Percentiles rank a stretch among this genome's conserved stretches.
phyloP scores from a whole-genome alignment of 1,284 basidiomycete species.

The Melanopsichium pennsylvanicum region DNA sequence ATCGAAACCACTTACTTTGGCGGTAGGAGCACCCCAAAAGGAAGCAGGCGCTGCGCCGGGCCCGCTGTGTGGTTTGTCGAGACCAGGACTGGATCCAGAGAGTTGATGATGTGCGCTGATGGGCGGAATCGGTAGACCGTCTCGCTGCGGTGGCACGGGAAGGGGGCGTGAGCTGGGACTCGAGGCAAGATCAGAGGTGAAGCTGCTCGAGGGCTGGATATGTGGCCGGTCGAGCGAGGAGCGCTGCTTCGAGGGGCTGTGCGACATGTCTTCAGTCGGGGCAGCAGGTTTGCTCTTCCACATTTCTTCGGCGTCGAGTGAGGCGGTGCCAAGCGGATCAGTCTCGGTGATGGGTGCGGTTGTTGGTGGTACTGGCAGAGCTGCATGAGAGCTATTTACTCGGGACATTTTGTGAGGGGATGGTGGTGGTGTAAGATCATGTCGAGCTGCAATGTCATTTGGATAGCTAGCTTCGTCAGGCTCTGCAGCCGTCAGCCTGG shows the following conservation, averaged over 20 bases:
- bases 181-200: slow-evolving; percentile 7
- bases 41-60: slow-evolving; percentile 36
- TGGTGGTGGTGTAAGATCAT: neutral
- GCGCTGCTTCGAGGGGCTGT: slow-evolving; percentile 22
- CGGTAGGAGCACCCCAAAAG: slow-evolving; percentile 23
- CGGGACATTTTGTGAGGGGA: slow-evolving; percentile 2
- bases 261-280: slow-evolving; percentile 9
- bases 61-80: slow-evolving; percentile 8
- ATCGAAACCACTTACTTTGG: neutral
- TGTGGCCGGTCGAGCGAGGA: slow-evolving; percentile 10
- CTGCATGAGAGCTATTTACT: slow-evolving; percentile 14
- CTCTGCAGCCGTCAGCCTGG: slow-evolving; percentile 36
- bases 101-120: slow-evolving; percentile 28
- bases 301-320: slow-evolving; percentile 31
- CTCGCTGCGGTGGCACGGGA: slow-evolving; percentile 40
- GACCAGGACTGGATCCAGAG: slow-evolving; percentile 41
- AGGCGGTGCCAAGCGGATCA: slow-evolving; percentile 6
- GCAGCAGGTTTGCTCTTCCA: slow-evolving; percentile 12
- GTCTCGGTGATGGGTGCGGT: neutral
- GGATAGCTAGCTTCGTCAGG: slow-evolving; percentile 1
- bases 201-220: slow-evolving; percentile 18
- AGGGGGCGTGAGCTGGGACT: slow-evolving; percentile 38
- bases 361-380: too few species aligned
- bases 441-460: neutral
- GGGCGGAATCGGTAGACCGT: slow-evolving; percentile 33